phyloP scores from a whole-genome alignment of 441 rosid species.

The Adansonia gregorii region DNA sequence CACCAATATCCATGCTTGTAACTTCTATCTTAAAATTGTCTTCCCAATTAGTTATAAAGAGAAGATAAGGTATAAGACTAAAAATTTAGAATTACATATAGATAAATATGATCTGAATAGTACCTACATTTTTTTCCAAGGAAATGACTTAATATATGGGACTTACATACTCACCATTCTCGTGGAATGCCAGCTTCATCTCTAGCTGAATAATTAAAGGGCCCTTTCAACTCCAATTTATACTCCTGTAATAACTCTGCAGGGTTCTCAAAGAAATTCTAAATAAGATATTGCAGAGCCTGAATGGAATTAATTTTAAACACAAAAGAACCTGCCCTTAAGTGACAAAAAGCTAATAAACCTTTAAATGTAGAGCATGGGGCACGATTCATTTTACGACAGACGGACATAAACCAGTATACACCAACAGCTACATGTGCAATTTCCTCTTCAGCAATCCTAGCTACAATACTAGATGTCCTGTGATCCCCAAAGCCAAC shows the following conservation, averaged over 20 bases:
- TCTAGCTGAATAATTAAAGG: slow-evolving; percentile 86
- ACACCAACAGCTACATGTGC: slow-evolving; percentile 97
- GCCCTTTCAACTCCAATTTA: slow-evolving; percentile 83
- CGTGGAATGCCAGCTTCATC: slow-evolving; percentile 91
- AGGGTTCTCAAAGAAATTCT: slow-evolving; percentile 24
- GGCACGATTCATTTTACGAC: slow-evolving; percentile 62
- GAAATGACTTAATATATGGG: background rate
- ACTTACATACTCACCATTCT: slow-evolving; percentile 58
- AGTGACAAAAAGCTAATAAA: slow-evolving; percentile 26
- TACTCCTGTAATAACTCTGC: slow-evolving; percentile 79
- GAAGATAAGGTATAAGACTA: too few species aligned
- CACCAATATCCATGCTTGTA: background rate
- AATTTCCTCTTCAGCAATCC: slow-evolving; percentile 85
- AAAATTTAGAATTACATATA: background rate
- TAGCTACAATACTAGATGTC: slow-evolving; percentile 72
- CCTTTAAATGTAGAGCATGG: slow-evolving; percentile 93
- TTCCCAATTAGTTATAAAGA: background rate
- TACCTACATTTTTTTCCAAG: background rate
- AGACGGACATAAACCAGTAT: slow-evolving; percentile 75
- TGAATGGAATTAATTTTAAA: background rate
- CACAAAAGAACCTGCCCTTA: slow-evolving; percentile 10
- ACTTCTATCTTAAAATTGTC: background rate
- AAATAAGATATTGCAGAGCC: slow-evolving; percentile 26
- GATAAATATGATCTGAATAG: background rate
- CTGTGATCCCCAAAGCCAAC: slow-evolving; percentile 76